Conservation (phyloP, 2,329 filamentous ascomycete genomes). For the Curvularia spicifera region DNA sequence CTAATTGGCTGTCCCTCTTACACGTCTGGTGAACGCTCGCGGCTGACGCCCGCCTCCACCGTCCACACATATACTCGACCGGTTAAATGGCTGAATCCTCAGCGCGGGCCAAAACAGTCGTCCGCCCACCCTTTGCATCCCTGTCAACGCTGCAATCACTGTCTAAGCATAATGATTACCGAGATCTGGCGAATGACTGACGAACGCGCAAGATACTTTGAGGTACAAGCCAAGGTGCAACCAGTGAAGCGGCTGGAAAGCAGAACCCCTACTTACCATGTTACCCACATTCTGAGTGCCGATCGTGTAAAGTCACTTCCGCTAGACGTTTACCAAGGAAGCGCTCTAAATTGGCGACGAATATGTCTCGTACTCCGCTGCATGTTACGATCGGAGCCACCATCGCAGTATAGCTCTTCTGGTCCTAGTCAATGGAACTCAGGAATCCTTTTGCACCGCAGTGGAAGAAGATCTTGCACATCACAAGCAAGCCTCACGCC, state of each 20-base stretch:
- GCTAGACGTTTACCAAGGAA: constrained; percentile 25
- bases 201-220: constrained; percentile 30
- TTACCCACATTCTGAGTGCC: constrained; percentile 42
- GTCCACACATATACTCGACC: constrained; percentile 24
- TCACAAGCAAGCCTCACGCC: constrained; percentile 32
- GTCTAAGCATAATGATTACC: constrained; percentile 23
- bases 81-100: constrained; percentile 38
- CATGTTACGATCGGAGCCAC: constrained; percentile 27
- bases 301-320: constrained; percentile 38
- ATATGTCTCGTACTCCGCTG: constrained; percentile 22
- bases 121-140: constrained; percentile 27
- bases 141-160: constrained; percentile 23
- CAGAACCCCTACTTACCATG: constrained; percentile 26
- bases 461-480: constrained; percentile 23
- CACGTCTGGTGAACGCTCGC: constrained; percentile 29
- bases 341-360: constrained; percentile 25
- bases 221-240: constrained; percentile 32
- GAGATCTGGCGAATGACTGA: constrained; percentile 30
- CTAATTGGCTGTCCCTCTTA: constrained; percentile 30
- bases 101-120: constrained; percentile 29
- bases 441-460: constrained; percentile 14
- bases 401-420: constrained; percentile 23
- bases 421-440: constrained; percentile 25
- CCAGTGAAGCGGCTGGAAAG: constrained; percentile 20
- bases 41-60: constrained; percentile 27